Percentiles rank a stretch among this genome's conserved stretches.
Evolutionary conservation across 176 grass and related monocot genomes (phyloP).

Genomic region (Aegilops speltoides): DNA sequence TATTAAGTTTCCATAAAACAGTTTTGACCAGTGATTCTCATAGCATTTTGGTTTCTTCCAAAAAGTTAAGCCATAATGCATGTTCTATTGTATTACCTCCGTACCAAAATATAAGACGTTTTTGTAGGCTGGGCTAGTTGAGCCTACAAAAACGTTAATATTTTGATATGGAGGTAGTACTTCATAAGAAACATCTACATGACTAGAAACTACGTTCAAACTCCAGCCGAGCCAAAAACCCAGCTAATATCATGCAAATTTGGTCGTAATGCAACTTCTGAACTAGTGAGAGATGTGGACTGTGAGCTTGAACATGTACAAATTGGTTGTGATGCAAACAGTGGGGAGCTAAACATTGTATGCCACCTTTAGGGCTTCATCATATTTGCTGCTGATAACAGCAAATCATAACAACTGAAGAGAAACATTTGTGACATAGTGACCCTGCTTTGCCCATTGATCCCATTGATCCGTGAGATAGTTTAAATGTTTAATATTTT

Average conservation of each 20-base stretch:
- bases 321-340: background rate
- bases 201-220: background rate
- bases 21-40: background rate
- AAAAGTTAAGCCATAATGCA: background rate
- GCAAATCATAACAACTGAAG: background rate
- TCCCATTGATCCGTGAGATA: background rate
- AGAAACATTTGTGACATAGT: background rate
- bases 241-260: background rate
- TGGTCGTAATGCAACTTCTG: background rate
- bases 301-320: background rate
- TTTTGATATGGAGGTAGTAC: background rate
- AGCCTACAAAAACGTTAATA: too few species aligned
- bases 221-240: background rate
- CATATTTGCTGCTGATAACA: constrained; percentile 9
- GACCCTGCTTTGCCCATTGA: background rate
- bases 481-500: constrained; percentile 39
- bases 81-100: background rate
- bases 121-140: too few species aligned
- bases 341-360: background rate
- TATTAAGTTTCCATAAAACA: background rate
- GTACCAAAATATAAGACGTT: too few species aligned
- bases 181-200: background rate
- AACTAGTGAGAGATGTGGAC: background rate
- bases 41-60: background rate
- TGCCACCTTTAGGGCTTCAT: background rate